A percentile compares a stretch with the other conserved stretches of the same genome.
phyloP scores from a whole-genome alignment of 345 rosid genomes.

The Cardamine resedifolia region DNA sequence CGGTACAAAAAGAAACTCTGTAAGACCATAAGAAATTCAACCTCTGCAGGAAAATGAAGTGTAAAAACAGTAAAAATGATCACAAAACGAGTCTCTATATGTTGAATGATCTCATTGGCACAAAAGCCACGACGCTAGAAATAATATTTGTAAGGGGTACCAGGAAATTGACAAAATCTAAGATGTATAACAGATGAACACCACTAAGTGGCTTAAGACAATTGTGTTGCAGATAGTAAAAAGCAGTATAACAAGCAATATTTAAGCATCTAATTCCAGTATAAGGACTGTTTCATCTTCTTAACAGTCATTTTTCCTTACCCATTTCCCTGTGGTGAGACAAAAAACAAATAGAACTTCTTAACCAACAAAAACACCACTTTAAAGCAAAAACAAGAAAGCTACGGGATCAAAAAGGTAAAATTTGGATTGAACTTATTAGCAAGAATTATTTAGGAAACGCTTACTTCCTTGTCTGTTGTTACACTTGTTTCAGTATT shows the following conservation, averaged over 20 bases:
- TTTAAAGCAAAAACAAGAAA: neutral
- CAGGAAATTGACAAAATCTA: neutral
- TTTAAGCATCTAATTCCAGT: neutral
- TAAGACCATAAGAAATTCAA: constrained; percentile 1
- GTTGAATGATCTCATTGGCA: neutral
- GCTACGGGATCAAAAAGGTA: neutral
- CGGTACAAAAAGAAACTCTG: constrained; percentile 25
- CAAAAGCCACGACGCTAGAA: neutral
- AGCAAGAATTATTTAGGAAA: constrained; percentile 1
- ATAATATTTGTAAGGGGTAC: neutral
- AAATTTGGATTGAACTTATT: no score
- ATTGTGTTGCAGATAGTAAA: neutral
- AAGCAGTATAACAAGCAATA: neutral
- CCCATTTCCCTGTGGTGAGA: neutral
- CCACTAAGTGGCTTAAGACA: neutral
- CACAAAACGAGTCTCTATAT: constrained; percentile 11
- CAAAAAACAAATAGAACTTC: neutral
- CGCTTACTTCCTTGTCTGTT: constrained; percentile 70
- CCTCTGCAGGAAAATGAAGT: neutral
- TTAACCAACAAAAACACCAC: constrained; percentile 12
- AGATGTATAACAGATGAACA: neutral
- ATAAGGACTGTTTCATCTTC: neutral
- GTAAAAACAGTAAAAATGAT: no score
- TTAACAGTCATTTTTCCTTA: neutral
- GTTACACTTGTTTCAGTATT: constrained; percentile 54